Percentiles rank a stretch among this genome's conserved stretches.
phyloP scores from a whole-genome alignment of 1,284 basidiomycete species.

The Marasmius oreades region DNA sequence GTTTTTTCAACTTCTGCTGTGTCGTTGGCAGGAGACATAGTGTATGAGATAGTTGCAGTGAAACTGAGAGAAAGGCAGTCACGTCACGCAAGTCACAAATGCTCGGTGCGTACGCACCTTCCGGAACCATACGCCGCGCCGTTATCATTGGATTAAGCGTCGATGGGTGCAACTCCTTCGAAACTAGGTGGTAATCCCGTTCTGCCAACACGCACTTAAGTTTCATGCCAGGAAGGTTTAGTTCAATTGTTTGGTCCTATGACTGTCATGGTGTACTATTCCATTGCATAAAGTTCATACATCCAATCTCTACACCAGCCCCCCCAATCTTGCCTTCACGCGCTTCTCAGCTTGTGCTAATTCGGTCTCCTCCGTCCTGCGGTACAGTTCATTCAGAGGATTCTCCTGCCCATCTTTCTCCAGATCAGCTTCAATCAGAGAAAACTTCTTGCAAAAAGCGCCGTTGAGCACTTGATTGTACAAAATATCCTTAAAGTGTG shows the following conservation, averaged over 20 bases:
- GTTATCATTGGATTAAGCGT: no score
- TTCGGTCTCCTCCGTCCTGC: slow-evolving; percentile 46
- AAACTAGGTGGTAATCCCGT: no score
- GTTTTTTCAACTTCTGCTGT: not conserved
- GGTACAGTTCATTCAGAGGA: slow-evolving; percentile 54
- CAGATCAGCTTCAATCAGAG: slow-evolving; percentile 52
- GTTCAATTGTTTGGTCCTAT: no score
- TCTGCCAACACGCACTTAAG: no score
- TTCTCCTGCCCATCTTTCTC: slow-evolving; percentile 56
- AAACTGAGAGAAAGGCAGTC: not conserved
- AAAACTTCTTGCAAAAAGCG: slow-evolving; percentile 56
- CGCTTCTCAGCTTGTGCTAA: slow-evolving; percentile 58
- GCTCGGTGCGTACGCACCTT: not conserved
- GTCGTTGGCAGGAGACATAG: not conserved
- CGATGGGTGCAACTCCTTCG: no score
- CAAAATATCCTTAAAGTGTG: slow-evolving; percentile 57
- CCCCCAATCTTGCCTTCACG: slow-evolving; percentile 47
- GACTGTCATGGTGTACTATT: no score
- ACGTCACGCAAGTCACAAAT: not conserved
- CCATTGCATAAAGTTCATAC: no score
- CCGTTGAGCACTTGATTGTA: slow-evolving; percentile 59
- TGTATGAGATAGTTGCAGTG: not conserved
- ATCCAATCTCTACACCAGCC: slow-evolving; percentile 28
- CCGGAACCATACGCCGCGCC: no score
- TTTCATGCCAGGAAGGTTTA: no score